Percentiles rank a stretch among this genome's conserved stretches.
phyloP scores from a whole-genome alignment of 2,329 filamentous ascomycete species.

The Arthroderma sp. region DNA sequence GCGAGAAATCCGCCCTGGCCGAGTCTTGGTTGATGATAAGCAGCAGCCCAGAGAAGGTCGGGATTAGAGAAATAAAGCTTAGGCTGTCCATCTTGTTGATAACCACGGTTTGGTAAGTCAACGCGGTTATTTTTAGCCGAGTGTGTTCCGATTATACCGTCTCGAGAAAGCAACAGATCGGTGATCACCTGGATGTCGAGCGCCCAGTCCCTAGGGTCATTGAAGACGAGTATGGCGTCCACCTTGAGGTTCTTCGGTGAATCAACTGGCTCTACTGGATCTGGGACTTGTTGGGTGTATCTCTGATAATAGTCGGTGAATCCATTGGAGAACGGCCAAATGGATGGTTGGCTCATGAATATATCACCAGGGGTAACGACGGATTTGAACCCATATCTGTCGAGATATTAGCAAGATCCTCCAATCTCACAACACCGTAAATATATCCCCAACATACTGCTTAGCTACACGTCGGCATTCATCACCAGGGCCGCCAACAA shows the following conservation, averaged over 20 bases:
- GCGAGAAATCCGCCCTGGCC: conserved; percentile 86
- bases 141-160: conserved; percentile 70
- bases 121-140: conserved; percentile 56
- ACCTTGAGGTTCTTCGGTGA: conserved; percentile 53
- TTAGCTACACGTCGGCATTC: conserved; percentile 62
- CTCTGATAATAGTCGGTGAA: conserved; percentile 49
- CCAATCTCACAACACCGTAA: not conserved
- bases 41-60: conserved; percentile 79
- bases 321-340: conserved; percentile 72
- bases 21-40: conserved; percentile 70
- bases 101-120: conserved; percentile 58
- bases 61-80: conserved; percentile 77
- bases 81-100: conserved; percentile 70
- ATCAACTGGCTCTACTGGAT: conserved; percentile 26
- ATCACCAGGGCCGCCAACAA: conserved; percentile 56
- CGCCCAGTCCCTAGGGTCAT: conserved; percentile 93
- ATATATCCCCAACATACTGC: conserved; percentile 28
- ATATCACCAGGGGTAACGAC: conserved; percentile 83
- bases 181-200: conserved; percentile 74
- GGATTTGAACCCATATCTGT: conserved; percentile 59
- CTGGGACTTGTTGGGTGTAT: conserved; percentile 25
- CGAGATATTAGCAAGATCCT: no score
- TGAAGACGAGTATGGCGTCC: conserved; percentile 85
- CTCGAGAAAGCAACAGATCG: conserved; percentile 65
- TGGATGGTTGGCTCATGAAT: conserved; percentile 54